Evolutionary conservation across 768 basidiomycete genomes (phyloP).

Genomic region (Termitomyces sp.): DNA sequence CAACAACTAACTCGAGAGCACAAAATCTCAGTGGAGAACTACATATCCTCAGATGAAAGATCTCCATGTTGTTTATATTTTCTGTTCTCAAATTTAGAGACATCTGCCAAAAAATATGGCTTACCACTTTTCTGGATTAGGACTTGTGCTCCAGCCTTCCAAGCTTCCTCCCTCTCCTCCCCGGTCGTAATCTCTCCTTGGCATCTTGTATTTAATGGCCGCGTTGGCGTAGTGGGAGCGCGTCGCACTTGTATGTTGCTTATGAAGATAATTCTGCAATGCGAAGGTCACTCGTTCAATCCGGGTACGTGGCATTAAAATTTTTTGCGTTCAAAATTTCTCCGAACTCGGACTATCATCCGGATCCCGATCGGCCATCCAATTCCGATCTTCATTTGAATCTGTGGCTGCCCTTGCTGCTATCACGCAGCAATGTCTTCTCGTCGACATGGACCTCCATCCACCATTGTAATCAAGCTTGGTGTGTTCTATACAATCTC

Average conservation of each 20-base stretch:
- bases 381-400: no score
- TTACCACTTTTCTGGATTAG: no score
- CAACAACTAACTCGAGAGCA: no score
- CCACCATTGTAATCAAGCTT: slow-evolving; percentile 83
- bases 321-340: neutral
- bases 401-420: neutral
- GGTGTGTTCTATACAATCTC: slow-evolving; percentile 34
- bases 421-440: slow-evolving; percentile 11
- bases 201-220: neutral
- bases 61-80: no score
- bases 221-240: slow-evolving; percentile 4
- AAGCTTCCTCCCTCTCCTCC: no score
- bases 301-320: slow-evolving; percentile 4
- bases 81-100: no score
- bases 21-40: no score
- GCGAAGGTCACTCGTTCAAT: slow-evolving; percentile 8
- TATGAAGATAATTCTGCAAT: neutral
- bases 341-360: neutral
- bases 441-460: slow-evolving; percentile 28
- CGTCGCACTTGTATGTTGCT: neutral
- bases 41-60: no score
- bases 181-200: no score
- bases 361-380: neutral
- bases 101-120: no score
- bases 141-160: no score